Conservation (phyloP, 495 filamentous ascomycete species). For the Penicillium canescens region DNA sequence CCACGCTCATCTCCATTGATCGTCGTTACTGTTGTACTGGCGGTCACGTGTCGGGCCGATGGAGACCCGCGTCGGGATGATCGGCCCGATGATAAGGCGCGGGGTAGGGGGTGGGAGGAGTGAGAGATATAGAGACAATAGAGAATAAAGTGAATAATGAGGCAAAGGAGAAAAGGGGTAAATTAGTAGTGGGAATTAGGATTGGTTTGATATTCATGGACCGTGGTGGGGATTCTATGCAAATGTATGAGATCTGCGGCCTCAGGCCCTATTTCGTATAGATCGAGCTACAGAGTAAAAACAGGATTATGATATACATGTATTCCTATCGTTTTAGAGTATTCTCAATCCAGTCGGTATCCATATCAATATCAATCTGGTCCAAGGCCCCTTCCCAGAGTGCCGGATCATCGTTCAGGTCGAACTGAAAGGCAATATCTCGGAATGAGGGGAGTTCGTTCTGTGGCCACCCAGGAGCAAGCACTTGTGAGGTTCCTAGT, state of each 20-base stretch:
- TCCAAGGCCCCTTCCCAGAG: constrained; percentile 39
- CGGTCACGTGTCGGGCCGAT: constrained; percentile 39
- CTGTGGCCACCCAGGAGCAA: constrained; percentile 21
- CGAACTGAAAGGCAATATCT: constrained; percentile 37
- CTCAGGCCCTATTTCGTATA: no score
- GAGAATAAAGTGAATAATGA: no score
- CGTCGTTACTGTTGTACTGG: neutral
- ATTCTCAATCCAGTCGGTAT: constrained; percentile 43
- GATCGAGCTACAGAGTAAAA: neutral
- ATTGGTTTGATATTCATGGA: no score
- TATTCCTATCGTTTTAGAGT: constrained; percentile 24
- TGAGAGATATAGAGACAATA: no score
- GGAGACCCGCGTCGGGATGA: constrained; percentile 8
- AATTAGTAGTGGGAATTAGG: no score
- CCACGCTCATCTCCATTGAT: neutral
- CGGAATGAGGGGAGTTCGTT: constrained; percentile 28
- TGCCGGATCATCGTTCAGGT: constrained; percentile 37
- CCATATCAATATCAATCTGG: constrained; percentile 43
- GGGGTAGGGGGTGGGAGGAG: neutral
- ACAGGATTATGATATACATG: neutral
- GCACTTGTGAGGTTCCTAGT: neutral
- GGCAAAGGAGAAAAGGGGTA: no score
- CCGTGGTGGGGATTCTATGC: no score
- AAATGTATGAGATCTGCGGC: no score
- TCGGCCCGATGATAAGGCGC: constrained; percentile 23